phyloP scores from a whole-genome alignment of 2,329 filamentous ascomycete genomes.

The Myriosclerotinia curreyana region DNA sequence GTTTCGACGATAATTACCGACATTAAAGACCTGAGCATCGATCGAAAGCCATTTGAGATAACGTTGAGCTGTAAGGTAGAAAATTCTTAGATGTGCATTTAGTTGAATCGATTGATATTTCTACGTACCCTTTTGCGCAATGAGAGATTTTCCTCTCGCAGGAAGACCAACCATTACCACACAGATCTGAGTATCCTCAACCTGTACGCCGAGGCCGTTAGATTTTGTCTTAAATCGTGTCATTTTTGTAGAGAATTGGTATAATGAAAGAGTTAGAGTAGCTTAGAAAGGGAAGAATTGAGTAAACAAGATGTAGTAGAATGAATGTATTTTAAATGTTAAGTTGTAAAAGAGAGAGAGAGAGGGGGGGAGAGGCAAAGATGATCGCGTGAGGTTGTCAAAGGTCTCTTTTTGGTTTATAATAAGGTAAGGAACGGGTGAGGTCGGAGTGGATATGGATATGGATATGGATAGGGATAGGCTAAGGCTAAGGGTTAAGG shows the following conservation, averaged over 20 bases:
- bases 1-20: slow-evolving; percentile 89
- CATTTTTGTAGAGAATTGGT: slow-evolving; percentile 26
- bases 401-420: neutral
- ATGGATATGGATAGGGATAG: no score
- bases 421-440: slow-evolving; percentile 15
- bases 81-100: neutral
- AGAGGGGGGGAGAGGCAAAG: slow-evolving; percentile 7
- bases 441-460: no score
- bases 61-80: slow-evolving; percentile 64
- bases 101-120: neutral
- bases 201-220: slow-evolving; percentile 75
- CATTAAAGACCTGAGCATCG: slow-evolving; percentile 91
- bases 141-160: slow-evolving; percentile 93
- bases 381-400: slow-evolving; percentile 21
- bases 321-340: neutral
- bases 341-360: neutral
- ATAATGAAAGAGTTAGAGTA: neutral
- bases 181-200: slow-evolving; percentile 93
- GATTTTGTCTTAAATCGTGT: slow-evolving; percentile 37
- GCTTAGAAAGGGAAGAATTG: slow-evolving; percentile 5
- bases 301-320: slow-evolving; percentile 1
- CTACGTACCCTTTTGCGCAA: slow-evolving; percentile 84
- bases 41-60: slow-evolving; percentile 98
- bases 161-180: slow-evolving; percentile 98
- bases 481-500: no score